Percentiles rank a stretch among this genome's conserved stretches.
These are phyloP conservation scores for Cutaneotrichosporon cavernicola DNA, from an alignment of 1,284 basidiomycete genomes.

Conservation along the genomic window DNA sequence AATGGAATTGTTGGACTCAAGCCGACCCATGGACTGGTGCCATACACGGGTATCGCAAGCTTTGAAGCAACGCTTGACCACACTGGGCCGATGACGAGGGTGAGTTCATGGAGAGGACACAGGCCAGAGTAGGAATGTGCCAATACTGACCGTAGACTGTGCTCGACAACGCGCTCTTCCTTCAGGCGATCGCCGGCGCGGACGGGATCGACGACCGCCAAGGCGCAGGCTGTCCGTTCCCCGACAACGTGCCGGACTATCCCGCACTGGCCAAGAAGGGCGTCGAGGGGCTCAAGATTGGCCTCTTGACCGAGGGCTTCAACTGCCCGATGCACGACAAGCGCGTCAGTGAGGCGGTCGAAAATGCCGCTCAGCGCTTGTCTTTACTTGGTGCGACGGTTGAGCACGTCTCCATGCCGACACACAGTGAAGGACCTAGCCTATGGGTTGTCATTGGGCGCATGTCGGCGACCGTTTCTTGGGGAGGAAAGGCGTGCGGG, in stretches of 20 bases:
- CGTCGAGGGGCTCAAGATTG: constrained; percentile 53
- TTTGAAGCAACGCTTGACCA: constrained; percentile 55
- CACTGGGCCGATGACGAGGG: constrained; percentile 37
- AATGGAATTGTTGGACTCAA: constrained; percentile 59
- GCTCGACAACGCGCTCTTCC: constrained; percentile 55
- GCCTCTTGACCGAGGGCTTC: constrained; percentile 56
- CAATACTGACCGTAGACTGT: constrained; percentile 48
- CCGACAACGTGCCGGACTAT: constrained; percentile 54
- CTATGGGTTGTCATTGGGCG: constrained; percentile 34
- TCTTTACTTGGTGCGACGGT: constrained; percentile 25
- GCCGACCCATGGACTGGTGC: constrained; percentile 58
- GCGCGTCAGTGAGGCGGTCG: constrained; percentile 24
- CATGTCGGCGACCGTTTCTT: constrained; percentile 35
- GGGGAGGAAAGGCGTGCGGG: constrained; percentile 42
- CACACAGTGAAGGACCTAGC: constrained; percentile 35
- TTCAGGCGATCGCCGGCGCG: constrained; percentile 57
- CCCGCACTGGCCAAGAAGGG: constrained; percentile 33
- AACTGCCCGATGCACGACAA: constrained; percentile 43
- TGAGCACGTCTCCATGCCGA: constrained; percentile 23
- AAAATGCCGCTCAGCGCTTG: constrained; percentile 21
- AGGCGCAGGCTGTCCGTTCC: constrained; percentile 55
- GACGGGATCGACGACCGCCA: constrained; percentile 59
- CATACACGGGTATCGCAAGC: constrained; percentile 57
- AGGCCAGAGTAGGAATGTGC: too few species aligned
- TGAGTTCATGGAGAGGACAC: constrained; percentile 3